Conservation (phyloP, 176 grass and related monocot genomes). For the Triticum monococcum region DNA sequence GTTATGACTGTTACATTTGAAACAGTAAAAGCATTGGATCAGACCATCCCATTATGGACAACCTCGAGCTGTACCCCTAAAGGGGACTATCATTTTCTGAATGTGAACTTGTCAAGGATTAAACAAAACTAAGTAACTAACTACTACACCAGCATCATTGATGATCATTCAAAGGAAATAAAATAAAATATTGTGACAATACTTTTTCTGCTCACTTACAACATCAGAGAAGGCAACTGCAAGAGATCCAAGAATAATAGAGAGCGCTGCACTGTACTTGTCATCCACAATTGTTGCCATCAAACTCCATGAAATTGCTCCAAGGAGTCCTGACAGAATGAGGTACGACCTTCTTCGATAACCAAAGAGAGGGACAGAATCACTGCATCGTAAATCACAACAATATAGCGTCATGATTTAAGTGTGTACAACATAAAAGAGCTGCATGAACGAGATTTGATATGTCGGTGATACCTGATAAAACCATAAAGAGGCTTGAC, state of each 20-base stretch:
- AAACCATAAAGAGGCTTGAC: slow-evolving; percentile 97
- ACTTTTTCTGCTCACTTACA: slow-evolving; percentile 52
- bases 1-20: background rate
- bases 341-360: slow-evolving; percentile 97
- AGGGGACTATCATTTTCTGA: background rate
- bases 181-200: background rate
- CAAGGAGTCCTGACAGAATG: slow-evolving; percentile 80
- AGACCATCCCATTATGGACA: background rate
- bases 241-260: slow-evolving; percentile 89
- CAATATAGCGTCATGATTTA: background rate
- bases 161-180: background rate
- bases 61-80: background rate
- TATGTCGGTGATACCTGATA: slow-evolving; percentile 63
- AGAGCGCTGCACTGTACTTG: slow-evolving; percentile 79
- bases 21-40: background rate
- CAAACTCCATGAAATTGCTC: slow-evolving; percentile 87
- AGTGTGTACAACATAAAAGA: background rate
- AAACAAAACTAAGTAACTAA: background rate
- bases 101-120: background rate
- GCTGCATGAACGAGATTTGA: background rate
- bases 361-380: slow-evolving; percentile 90
- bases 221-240: slow-evolving; percentile 94
- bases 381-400: slow-evolving; percentile 44
- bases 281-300: slow-evolving; percentile 88
- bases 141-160: background rate